phyloP scores from a whole-genome alignment of 108 stramenopile genomes.

The Pseudonitzschia pungens region DNA sequence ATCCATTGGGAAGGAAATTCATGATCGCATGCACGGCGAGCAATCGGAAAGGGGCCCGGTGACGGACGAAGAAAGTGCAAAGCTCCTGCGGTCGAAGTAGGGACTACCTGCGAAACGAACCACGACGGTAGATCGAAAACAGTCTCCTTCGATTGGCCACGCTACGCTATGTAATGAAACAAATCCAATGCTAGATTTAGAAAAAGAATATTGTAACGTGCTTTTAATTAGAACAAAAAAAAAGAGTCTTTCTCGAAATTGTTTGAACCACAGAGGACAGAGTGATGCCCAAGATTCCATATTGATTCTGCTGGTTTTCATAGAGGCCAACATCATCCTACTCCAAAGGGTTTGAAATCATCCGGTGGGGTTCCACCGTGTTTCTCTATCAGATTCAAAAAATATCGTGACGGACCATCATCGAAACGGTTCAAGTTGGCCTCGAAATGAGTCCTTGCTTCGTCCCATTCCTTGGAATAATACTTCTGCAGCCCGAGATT shows the following conservation, averaged over 20 bases:
- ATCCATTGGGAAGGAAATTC: constrained; percentile 20
- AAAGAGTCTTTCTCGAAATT: too few species aligned
- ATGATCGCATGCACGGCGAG: constrained; percentile 3
- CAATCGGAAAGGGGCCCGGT: not conserved
- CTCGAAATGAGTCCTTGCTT: constrained; percentile 61
- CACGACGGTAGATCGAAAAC: too few species aligned
- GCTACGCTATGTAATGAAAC: too few species aligned
- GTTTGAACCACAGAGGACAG: too few species aligned
- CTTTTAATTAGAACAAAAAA: too few species aligned
- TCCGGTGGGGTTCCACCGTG: constrained; percentile 61
- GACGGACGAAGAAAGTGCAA: not conserved
- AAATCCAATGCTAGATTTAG: too few species aligned
- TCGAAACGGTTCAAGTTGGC: constrained; percentile 56
- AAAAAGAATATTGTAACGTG: too few species aligned
- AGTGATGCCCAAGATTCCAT: too few species aligned
- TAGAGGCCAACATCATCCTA: constrained; percentile 1
- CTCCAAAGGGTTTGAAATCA: constrained; percentile 45
- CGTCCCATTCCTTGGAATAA: constrained; percentile 68
- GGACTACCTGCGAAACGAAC: not conserved
- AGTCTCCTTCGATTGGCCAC: too few species aligned
- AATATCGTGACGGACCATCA: constrained; percentile 79
- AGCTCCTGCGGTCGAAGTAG: not conserved
- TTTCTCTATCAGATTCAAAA: constrained; percentile 60
- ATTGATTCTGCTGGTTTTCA: too few species aligned
- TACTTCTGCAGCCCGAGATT: constrained; percentile 67